Evolutionary conservation across 495 filamentous ascomycete species (phyloP), one percentile per base, ranked within the genome.

Genomic region (Emericellopsis terricola): DNA sequence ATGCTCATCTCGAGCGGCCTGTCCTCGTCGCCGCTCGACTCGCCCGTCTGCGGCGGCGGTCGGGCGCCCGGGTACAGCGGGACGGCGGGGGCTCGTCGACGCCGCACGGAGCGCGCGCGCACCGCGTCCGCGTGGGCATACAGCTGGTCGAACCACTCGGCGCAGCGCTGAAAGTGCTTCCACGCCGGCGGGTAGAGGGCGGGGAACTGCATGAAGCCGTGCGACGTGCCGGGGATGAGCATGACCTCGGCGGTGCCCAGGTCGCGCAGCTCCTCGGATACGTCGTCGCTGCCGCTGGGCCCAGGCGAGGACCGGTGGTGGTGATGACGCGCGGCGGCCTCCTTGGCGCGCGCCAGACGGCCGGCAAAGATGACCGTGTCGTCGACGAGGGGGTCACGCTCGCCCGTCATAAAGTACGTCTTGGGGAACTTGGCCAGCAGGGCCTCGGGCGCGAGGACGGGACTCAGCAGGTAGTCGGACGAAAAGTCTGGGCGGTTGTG

Each of bases 351-450:
- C 10, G 84, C 65, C 6, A 97, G 52, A 1, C 91, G 62, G 3
- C 91, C 91, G 0, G 86, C 85, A 42, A 97, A 93, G 38, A 97
- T 82, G 2, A 92, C 81, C 0, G 89, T 97, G 53, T 97, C 89
- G 47, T 97, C 89, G 2, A 94, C 87, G 1, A 97, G 58, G 1
- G 89, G 89, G 46, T 97, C 89, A 19, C 87, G 77, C 52, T 97
- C 89, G 34, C 89, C 89, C 0, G 89, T 96, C 2, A 94, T 59
- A 51, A 97, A 81, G 47, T 83, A 92, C 0, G 79, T 86, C 46
- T 87, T 91, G 2, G 89, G 89, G 48, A 96, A 96, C 3, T 65
- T 57, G 19, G 77, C 69, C 2, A 97, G 68, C 3, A 96, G 59
- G 1, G 65, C 57, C 42, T 94, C 86, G 0, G 89, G 91, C 0